Evolutionary conservation across 352 stramenopile species (phyloP).

Genomic region (Phytophthora sp.): DNA sequence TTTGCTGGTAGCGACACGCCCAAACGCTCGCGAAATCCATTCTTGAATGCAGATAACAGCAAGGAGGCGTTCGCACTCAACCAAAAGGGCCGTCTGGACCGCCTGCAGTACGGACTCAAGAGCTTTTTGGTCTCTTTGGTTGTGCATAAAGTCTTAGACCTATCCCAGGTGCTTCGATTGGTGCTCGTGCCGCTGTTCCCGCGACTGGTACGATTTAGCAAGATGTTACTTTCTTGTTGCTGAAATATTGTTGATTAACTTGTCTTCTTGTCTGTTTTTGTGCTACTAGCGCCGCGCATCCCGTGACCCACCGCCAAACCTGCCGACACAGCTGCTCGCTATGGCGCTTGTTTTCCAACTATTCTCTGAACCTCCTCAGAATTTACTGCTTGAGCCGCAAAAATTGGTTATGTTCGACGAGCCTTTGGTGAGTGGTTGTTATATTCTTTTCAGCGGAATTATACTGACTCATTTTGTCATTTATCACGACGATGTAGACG

Average conservation of each 20-base stretch:
- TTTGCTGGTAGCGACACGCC: constrained; percentile 82
- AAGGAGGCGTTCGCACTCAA: constrained; percentile 86
- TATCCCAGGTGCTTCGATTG: constrained; percentile 83
- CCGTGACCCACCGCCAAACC: constrained; percentile 74
- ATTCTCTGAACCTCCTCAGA: constrained; percentile 84
- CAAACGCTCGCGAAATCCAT: constrained; percentile 82
- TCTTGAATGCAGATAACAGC: constrained; percentile 80
- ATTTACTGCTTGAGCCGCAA: constrained; percentile 77
- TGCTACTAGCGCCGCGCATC: constrained; percentile 58
- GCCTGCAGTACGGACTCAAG: constrained; percentile 87
- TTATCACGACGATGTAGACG: constrained; percentile 47
- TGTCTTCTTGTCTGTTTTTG: constrained; percentile 12
- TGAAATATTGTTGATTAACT: background rate
- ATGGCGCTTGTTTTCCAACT: constrained; percentile 88
- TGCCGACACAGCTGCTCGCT: constrained; percentile 81
- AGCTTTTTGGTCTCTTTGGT: constrained; percentile 83
- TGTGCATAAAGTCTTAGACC: constrained; percentile 86
- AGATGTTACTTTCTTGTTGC: background rate
- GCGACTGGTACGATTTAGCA: constrained; percentile 50
- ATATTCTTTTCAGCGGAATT: background rate
- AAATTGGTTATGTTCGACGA: constrained; percentile 88
- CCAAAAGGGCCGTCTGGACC: constrained; percentile 83
- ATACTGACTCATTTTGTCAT: constrained; percentile 26
- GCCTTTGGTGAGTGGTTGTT: constrained; percentile 66
- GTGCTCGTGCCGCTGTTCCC: constrained; percentile 85